Evolutionary conservation across 2,329 filamentous ascomycete species (phyloP), one percentile per base, ranked within the genome.

Genomic region (Colletotrichum camelliae): DNA sequence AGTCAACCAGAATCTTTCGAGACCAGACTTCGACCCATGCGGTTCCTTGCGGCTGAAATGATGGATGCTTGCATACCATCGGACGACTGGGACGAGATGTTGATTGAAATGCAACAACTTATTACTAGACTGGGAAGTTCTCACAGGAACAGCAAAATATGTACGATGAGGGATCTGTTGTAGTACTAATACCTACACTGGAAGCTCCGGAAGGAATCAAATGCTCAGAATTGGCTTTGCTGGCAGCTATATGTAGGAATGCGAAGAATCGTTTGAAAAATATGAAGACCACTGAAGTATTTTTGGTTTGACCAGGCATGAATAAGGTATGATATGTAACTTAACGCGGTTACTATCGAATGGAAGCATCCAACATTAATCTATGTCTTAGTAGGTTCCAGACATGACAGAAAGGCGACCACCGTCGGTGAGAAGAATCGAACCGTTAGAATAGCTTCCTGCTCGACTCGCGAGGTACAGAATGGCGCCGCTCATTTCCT

Each of bases 381-480:
- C 18, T n/a, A 35, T 13, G 5, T 31, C 39, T 15, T 62, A 62
- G 58, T 62, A 62, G 13, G 58, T 62, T 7, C 58, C 33, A 15
- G 31, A 33, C 77, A 92, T 86, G 15, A 85, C 87, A 27, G 86
- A 85, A 71, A 94, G 80, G 67, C 91, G 86, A 2, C 92, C 93
- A 67, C 92, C 93, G 80, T 94, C 93, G 1, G 90, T 86, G 7
- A 94, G 83, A 64, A 94, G 82, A 15, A 92, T 88, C 73, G 88
- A 89, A 3, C 93, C 93, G 81, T 94, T 94, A 78, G 90, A 85
- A 81, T 93, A 94, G 6, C 90, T 90, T 1, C 93, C 93, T 4
- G 92, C 92, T 75, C 89, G 85, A 66, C 90, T 91, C 5, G 90
- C 90, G 80, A 95, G 85, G 85, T 92, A 94, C 69, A 95, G 80